A percentile compares a stretch with the other conserved stretches of the same genome.
These are phyloP conservation scores for Puccinia horiana DNA, from an alignment of 1,284 basidiomycete species.

Conservation along the genomic window DNA sequence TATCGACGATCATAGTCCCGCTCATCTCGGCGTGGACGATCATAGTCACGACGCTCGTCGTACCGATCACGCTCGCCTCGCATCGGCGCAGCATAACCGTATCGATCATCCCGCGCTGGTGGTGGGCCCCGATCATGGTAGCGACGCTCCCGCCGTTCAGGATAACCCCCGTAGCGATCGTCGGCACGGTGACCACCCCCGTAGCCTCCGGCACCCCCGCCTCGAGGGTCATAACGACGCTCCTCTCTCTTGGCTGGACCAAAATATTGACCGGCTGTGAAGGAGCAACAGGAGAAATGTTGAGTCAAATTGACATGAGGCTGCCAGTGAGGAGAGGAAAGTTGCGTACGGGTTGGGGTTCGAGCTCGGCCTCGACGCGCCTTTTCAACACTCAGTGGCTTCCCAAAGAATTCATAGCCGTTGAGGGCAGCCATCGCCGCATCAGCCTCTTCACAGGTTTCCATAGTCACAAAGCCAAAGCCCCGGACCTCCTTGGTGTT, in stretches of 20 bases:
- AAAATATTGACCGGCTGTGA: slow-evolving; percentile 52
- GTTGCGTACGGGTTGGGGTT: slow-evolving; percentile 41
- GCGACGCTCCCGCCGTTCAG: slow-evolving; percentile 30
- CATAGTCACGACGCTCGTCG: slow-evolving; percentile 45
- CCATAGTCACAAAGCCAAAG: slow-evolving; percentile 97
- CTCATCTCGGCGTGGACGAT: slow-evolving; percentile 36
- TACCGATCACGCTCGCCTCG: slow-evolving; percentile 36
- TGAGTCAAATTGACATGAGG: not conserved
- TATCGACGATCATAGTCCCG: slow-evolving; percentile 45
- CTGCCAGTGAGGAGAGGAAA: slow-evolving; percentile 7
- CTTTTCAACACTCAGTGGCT: slow-evolving; percentile 81
- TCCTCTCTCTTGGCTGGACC: slow-evolving; percentile 63
- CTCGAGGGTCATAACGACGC: slow-evolving; percentile 73
- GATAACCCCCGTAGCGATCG: slow-evolving; percentile 8
- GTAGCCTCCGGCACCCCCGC: slow-evolving; percentile 10
- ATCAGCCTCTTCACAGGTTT: slow-evolving; percentile 80
- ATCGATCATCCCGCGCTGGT: slow-evolving; percentile 46
- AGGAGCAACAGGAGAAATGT: not conserved
- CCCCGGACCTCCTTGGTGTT: slow-evolving; percentile 93
- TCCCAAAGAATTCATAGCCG: slow-evolving; percentile 80
- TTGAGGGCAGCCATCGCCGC: slow-evolving; percentile 81
- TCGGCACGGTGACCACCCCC: slow-evolving; percentile 14
- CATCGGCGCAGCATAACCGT: slow-evolving; percentile 51
- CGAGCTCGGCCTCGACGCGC: slow-evolving; percentile 60
- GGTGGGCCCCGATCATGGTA: slow-evolving; percentile 53